A percentile compares a stretch with the other conserved stretches of the same genome.
Conservation (phyloP, 1,284 basidiomycete species). For the Butyriboletus appendiculatus region DNA sequence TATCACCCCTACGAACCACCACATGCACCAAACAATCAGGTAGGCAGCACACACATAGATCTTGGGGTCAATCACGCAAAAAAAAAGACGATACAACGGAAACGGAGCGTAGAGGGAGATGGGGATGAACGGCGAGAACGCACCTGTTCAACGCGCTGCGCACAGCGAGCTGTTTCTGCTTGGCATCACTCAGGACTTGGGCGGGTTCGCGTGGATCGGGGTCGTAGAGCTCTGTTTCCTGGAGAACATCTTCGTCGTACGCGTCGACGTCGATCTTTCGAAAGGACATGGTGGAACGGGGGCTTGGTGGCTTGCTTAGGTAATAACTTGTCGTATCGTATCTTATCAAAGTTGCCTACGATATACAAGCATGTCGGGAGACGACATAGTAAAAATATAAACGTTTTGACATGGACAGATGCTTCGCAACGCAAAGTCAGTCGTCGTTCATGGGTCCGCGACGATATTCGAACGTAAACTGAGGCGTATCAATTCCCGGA, state of each 20-base stretch:
- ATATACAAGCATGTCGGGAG: no score
- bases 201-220: conserved; percentile 81
- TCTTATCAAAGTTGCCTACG: conserved; percentile 5
- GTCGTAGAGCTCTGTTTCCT: conserved; percentile 85
- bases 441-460: not conserved
- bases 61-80: not conserved
- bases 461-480: not conserved
- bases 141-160: conserved; percentile 76
- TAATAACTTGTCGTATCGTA: conserved; percentile 1
- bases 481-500: not conserved
- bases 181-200: conserved; percentile 76
- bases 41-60: no score
- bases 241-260: conserved; percentile 90
- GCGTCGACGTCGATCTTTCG: conserved; percentile 94
- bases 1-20: conserved; percentile 60
- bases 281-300: conserved; percentile 65
- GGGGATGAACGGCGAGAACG: conserved; percentile 27
- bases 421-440: not conserved
- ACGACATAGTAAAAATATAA: not conserved
- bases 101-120: not conserved
- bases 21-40: not conserved
- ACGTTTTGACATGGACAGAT: not conserved
- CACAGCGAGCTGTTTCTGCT: conserved; percentile 73
- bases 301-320: conserved; percentile 2
- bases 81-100: not conserved